Base-by-base conservation (phyloP, 768 basidiomycete genomes). In the Phaffia tasmanica region DNA sequence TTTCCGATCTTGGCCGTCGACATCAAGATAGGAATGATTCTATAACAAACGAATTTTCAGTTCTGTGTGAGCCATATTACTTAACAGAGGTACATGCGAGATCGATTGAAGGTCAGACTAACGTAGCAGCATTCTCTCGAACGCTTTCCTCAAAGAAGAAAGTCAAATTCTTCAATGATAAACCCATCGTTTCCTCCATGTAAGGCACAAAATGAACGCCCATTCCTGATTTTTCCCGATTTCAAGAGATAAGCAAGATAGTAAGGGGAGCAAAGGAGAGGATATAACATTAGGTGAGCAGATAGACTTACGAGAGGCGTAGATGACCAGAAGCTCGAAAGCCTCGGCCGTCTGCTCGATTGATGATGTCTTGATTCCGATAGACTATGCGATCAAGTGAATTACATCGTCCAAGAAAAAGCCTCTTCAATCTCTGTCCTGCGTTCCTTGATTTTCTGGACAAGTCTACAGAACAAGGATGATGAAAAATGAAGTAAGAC, bases 321-420 rank as follows among this genome's bases (percentile, higher is more conserved):
- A 86, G 25, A 89, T 86, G 18, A 89, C 83, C 8, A 90, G 80
- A n/a, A 87, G 89, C 72, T 89, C 87, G 70, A 89, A 88, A 2
- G 89, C 88, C 72, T 88, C 86, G 65, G 87, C 88, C 72, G 90
- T 90, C 71, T 91, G 88, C 72, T 90, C 88, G 71, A 91, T 84
- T 0, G 83, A 83, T 0, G 86, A 84, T 2, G 88, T 90, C 63
- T 85, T 82, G 69, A 90, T 87, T 1, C 86, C 86, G 29, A 88
- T 80, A 21, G 83, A 81, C 58, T 85, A 84, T 2, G 8, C n/a
- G 49, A 54, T 5, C n/a, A 54, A 54, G 53, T 5, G 21, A 23
- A 25, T 27, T 9, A 25, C 1, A 21, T 29, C 2, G 47, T 3
- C 47, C 18, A 42, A 9, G n/a, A 1, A 50, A 29, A 21, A 47